phyloP scores from a whole-genome alignment of 192 early-diverging fungal genomes.

The Coemansia umbellata region DNA sequence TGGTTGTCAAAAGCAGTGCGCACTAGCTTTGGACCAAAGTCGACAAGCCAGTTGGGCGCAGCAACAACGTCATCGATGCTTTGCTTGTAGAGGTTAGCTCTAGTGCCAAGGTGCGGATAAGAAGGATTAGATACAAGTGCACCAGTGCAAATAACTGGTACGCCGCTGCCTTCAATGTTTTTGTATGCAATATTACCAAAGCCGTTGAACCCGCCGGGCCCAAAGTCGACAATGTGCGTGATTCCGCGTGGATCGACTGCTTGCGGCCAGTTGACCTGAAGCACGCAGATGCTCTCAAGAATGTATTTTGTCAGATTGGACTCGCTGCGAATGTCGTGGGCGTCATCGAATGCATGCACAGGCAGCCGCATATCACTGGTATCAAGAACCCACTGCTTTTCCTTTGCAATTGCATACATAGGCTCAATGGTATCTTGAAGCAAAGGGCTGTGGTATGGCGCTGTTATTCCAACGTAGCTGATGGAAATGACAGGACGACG shows the following conservation, averaged over 20 bases:
- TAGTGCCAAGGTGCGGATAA: slow-evolving; percentile 57
- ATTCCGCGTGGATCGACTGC: slow-evolving; percentile 48
- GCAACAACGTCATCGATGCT: slow-evolving; percentile 53
- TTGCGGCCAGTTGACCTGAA: slow-evolving; percentile 58
- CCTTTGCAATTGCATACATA: not conserved
- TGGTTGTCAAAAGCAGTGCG: slow-evolving; percentile 51
- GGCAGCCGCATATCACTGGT: slow-evolving; percentile 37
- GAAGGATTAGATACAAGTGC: not conserved
- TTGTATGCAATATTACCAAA: slow-evolving; percentile 78
- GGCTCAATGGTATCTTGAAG: not conserved
- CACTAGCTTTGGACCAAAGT: slow-evolving; percentile 80
- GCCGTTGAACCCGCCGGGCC: slow-evolving; percentile 77
- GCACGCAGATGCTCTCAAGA: slow-evolving; percentile 63
- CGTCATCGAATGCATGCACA: slow-evolving; percentile 76
- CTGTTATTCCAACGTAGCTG: slow-evolving; percentile 78
- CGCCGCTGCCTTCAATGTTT: slow-evolving; percentile 85
- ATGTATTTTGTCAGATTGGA: slow-evolving; percentile 63
- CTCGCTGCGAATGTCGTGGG: slow-evolving; percentile 65
- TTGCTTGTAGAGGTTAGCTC: slow-evolving; percentile 68
- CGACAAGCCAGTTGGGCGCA: slow-evolving; percentile 78
- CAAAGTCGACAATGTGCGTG: slow-evolving; percentile 91
- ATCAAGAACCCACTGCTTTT: slow-evolving; percentile 22
- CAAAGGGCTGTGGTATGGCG: slow-evolving; percentile 61
- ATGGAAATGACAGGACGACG: slow-evolving; percentile 74
- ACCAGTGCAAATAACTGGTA: slow-evolving; percentile 40